A percentile compares a stretch with the other conserved stretches of the same genome.
phyloP scores from a whole-genome alignment of 2,329 filamentous ascomycete genomes.

The Acephala macrosclerotiorum region DNA sequence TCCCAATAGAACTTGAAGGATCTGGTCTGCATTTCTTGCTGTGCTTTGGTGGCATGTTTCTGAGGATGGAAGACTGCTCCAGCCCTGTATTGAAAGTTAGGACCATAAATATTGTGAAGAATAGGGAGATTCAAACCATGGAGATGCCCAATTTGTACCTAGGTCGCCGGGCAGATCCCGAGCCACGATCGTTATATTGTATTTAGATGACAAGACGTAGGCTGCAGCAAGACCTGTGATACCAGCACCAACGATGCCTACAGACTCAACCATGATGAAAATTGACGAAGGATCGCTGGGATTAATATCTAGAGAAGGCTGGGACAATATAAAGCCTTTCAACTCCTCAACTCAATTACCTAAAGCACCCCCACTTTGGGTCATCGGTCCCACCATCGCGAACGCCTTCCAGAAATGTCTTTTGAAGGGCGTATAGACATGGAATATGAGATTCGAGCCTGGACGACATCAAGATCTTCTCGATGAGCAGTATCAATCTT shows the following conservation, averaged over 20 bases:
- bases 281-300: neutral
- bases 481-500: neutral
- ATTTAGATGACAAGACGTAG: conserved; percentile 32
- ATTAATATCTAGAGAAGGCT: neutral
- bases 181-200: conserved; percentile 37
- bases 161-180: conserved; percentile 38
- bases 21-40: conserved; percentile 36
- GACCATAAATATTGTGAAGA: neutral
- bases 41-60: conserved; percentile 15
- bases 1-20: conserved; percentile 36
- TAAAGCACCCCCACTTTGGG: conserved; percentile 5
- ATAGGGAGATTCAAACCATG: conserved; percentile 31
- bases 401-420: conserved; percentile 1
- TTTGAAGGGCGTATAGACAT: neutral
- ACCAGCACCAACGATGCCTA: conserved; percentile 37
- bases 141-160: conserved; percentile 37
- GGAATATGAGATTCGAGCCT: neutral
- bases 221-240: conserved; percentile 39
- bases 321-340: neutral
- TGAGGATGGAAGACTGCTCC: conserved; percentile 41
- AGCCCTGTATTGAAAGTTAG: conserved; percentile 31
- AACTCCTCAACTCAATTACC: neutral
- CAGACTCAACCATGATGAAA: conserved; percentile 25
- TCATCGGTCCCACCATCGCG: conserved; percentile 4
- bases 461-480: neutral